Evolutionary conservation across 129 eudicot species (phyloP), one percentile per base, ranked within the genome.

Genomic region (Tanacetum coccineum): DNA sequence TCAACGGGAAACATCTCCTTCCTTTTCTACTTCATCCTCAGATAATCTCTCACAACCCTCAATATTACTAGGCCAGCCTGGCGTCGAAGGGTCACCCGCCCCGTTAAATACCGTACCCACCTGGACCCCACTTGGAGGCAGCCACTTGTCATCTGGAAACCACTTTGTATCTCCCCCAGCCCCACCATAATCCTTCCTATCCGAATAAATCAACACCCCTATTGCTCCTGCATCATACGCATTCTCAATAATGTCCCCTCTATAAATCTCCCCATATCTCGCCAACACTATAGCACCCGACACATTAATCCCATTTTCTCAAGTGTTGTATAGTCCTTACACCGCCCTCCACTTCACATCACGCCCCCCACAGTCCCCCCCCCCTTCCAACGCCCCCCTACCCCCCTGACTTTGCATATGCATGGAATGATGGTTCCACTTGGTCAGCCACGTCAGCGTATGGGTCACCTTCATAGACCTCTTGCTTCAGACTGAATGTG

Each of bases 101-200:
- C 92, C 92, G 13, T 73, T 84, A 55, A 66, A 90, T 60, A 90
- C 87, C 4, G 97, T 5, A 19, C 95, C 97, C 73, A 91, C 93
- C 82, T 91, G 97, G 8, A 87, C 93, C 5, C 97, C 97, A 68
- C 87, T 85, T 4, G 95, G 95, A 11, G 97, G 97, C 90, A 91
- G 59, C 95, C 97, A 91, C 79, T 51, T 80, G 56, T 77, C 87
- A 39, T 87, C 84, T 6, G 95, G 97, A 69, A 90, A 90, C 84
- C 90, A 83, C 74, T 60, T 76, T 4, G 70, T 76, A 28, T 30
- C 81, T 0, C 77, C 85, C 13, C 82, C 87, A 2, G 75, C 87
- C 2, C 90, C 97, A 6, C 97, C 97, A 36, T 84, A 91, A 64
- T 91, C 97, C 48, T 85, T 87, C 62, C 81, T 78, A 62, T 91